These are phyloP conservation scores for Huntiella omanensis DNA, from an alignment of 2,329 filamentous ascomycete genomes.

Conservation along the genomic window DNA sequence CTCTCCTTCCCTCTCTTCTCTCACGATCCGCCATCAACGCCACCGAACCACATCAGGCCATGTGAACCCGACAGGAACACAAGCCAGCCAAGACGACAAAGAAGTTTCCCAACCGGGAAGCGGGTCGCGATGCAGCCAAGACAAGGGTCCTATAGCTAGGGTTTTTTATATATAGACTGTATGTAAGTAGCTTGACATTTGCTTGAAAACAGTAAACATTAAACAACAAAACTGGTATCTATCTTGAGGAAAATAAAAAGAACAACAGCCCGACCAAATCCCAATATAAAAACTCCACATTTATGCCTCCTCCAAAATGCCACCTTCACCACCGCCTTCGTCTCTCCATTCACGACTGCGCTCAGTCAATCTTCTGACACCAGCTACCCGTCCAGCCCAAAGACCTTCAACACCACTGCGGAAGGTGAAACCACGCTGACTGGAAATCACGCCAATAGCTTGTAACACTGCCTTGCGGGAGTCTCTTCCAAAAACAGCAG, in stretches of 20 bases:
- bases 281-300: not conserved
- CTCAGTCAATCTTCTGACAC: constrained; percentile 65
- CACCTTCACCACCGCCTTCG: constrained; percentile 53
- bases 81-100: constrained; percentile 1
- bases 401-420: constrained; percentile 73
- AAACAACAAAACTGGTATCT: too few relatives aligned
- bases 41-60: too few relatives aligned
- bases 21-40: too few relatives aligned
- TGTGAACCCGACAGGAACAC: not conserved
- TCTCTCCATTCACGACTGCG: constrained; percentile 85
- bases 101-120: too few relatives aligned
- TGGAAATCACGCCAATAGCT: constrained; percentile 90
- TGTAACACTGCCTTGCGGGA: constrained; percentile 90
- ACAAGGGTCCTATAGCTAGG: too few relatives aligned
- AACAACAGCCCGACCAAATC: constrained; percentile 1
- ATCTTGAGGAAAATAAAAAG: constrained; percentile 6
- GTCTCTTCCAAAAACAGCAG: constrained; percentile 83
- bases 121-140: too few relatives aligned
- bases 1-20: too few relatives aligned
- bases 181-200: too few relatives aligned
- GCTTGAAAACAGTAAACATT: too few relatives aligned
- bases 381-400: constrained; percentile 68
- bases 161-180: too few relatives aligned
- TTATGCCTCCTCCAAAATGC: constrained; percentile 41
- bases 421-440: constrained; percentile 85